Base-by-base conservation (phyloP, 108 stramenopile genomes). In the Skeletonema grethae region DNA sequence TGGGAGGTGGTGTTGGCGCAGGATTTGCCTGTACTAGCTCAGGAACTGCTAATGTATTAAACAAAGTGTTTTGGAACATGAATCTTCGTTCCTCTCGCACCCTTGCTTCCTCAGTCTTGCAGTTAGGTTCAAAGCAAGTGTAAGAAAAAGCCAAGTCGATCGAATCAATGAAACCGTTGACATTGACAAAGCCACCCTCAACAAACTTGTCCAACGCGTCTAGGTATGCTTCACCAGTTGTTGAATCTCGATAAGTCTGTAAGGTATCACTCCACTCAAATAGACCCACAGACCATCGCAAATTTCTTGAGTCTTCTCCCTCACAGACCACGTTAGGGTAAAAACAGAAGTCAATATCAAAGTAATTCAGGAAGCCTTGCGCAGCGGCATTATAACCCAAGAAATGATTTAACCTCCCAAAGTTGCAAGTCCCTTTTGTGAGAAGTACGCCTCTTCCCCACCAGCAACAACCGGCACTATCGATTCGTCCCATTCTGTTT, bases 401-500 rank as follows among this genome's bases (percentile, higher is more conserved):
- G 29, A 67, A 78, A 29, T 67, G 41, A 24, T 82, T 82, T 35
- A 82, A 36, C 16, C 66, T 65, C 53, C 82, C 82, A 63, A 82
- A 73, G n/a, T 79, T 78, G 18, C 82, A 82, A 6, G 73, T 62
- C 1, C 77, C 77, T 30, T 72, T 50, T 8, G 82, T 82, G 24
- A 78, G 46, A 16, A 82, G 50, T 9, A 82, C 71, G 7, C 82
- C 82, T 22, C 82, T 65, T 34, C 82, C 82, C 65, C 65, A 82
- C 72, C 72, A 82, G 41, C 77, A 82, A 36, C 79, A 80, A 22
- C 82, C 82, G 12, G 67, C 72, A 5, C 36, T 53, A 66, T 82
- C 72, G 45, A 66, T 74, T n/a, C 73, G 65, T 5, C 82, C 82
- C 5, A 30, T 15, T 16, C 73, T 38, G 69, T 79, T 82, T 34